phyloP scores from a whole-genome alignment of 768 basidiomycete species.

The Trametes cingulata region DNA sequence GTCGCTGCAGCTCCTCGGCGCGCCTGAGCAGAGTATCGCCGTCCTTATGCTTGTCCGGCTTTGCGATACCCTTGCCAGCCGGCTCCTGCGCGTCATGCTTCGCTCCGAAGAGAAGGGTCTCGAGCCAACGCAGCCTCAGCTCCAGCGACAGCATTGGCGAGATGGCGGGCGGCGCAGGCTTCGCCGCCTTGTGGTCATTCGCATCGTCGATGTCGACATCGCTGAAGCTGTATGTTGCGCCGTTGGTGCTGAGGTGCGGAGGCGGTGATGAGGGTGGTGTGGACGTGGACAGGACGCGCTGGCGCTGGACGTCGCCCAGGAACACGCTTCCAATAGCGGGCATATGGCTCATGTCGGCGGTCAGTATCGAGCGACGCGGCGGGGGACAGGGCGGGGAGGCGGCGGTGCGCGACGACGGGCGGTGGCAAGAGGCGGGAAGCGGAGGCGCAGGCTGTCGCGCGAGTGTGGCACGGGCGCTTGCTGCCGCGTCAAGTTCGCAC shows the following conservation, averaged over 20 bases:
- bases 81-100: conserved; percentile 46
- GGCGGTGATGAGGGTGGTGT: conserved; percentile 51
- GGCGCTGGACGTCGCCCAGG: conserved; percentile 73
- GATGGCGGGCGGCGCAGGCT: conserved; percentile 41
- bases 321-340: conserved; percentile 75
- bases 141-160: conserved; percentile 71
- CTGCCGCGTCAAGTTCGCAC: conserved; percentile 1
- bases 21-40: conserved; percentile 59
- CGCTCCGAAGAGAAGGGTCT: conserved; percentile 72
- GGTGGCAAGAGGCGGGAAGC: conserved; percentile 4
- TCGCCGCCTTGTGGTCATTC: conserved; percentile 5
- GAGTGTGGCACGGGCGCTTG: neutral
- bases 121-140: conserved; percentile 76
- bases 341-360: conserved; percentile 33
- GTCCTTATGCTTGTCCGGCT: conserved; percentile 39
- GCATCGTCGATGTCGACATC: conserved; percentile 22
- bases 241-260: conserved; percentile 24
- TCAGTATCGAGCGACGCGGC: neutral
- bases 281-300: conserved; percentile 56
- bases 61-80: conserved; percentile 36
- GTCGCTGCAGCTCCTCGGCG: conserved; percentile 60
- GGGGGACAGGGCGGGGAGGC: neutral
- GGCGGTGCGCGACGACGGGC: neutral
- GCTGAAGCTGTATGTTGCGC: conserved; percentile 18
- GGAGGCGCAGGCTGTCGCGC: neutral